Evolutionary conservation across 768 basidiomycete genomes (phyloP).

Genomic region (Lepiota venenata): DNA sequence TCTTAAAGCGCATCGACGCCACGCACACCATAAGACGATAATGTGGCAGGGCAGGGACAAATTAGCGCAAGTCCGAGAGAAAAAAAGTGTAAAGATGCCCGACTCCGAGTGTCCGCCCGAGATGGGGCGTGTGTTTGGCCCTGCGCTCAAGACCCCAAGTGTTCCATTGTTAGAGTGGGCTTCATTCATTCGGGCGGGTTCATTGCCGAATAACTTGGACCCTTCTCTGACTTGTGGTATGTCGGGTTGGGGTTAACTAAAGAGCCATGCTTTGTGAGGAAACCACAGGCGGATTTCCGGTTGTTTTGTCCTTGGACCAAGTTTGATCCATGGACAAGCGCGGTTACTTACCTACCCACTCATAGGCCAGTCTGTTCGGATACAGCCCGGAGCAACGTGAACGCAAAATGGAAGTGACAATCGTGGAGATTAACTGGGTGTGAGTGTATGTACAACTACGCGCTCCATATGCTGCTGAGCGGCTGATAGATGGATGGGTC

Average conservation of each 20-base stretch:
- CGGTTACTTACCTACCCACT: neutral
- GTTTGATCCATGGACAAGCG: conserved; percentile 6
- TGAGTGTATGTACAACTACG: neutral
- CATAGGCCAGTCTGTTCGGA: conserved; percentile 2
- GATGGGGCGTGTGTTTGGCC: no score
- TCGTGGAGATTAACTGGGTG: neutral
- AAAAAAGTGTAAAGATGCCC: no score
- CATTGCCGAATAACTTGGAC: neutral
- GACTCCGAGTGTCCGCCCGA: no score
- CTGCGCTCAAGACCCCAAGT: no score
- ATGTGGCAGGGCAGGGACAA: no score
- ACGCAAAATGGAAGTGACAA: neutral
- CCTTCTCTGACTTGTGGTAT: neutral
- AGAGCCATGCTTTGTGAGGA: conserved; percentile 1
- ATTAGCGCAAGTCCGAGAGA: no score
- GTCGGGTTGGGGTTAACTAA: neutral
- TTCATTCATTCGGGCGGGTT: neutral
- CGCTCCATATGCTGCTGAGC: neutral
- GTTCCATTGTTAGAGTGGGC: no score
- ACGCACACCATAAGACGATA: no score
- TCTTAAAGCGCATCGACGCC: no score
- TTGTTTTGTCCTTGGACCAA: neutral
- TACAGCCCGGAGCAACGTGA: neutral
- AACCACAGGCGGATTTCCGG: neutral
- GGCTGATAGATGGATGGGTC: neutral